Evolutionary conservation across 495 filamentous ascomycete genomes (phyloP).

Genomic region (Thozetella sp.): DNA sequence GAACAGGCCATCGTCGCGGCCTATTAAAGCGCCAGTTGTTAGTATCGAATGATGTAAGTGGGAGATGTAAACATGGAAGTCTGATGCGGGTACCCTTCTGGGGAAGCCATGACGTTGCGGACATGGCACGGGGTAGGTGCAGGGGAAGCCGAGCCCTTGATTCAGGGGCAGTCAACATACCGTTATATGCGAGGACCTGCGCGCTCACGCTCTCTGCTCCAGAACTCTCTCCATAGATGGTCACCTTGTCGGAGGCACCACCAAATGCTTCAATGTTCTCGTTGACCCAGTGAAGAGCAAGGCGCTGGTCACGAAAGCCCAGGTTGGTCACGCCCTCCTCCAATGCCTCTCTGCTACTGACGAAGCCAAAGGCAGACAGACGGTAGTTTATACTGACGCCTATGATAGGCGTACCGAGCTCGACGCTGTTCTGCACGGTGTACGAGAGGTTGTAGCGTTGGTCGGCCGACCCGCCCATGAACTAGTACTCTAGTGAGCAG

Average conservation of each 20-base stretch:
- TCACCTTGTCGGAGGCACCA: slow-evolving; percentile 35
- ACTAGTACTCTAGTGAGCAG: slow-evolving; percentile 1
- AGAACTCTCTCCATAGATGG: slow-evolving; percentile 41
- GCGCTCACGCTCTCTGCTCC: slow-evolving; percentile 53
- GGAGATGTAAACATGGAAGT: too few relatives aligned
- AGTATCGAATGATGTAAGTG: too few relatives aligned
- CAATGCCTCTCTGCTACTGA: slow-evolving; percentile 21
- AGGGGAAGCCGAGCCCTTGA: neutral
- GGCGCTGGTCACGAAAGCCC: slow-evolving; percentile 35
- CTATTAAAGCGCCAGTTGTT: too few relatives aligned
- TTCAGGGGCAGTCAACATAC: slow-evolving; percentile 11
- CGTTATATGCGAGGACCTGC: slow-evolving; percentile 55
- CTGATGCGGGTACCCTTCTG: too few relatives aligned
- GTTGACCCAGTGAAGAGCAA: slow-evolving; percentile 41
- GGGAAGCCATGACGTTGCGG: too few relatives aligned
- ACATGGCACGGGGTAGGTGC: too few relatives aligned
- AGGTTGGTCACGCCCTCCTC: slow-evolving; percentile 28
- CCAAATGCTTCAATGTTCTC: slow-evolving; percentile 57
- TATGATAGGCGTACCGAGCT: slow-evolving; percentile 26
- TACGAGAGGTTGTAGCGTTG: slow-evolving; percentile 55
- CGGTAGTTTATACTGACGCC: slow-evolving; percentile 50
- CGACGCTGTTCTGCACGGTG: slow-evolving; percentile 33
- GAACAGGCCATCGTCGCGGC: slow-evolving; percentile 44
- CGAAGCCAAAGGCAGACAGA: slow-evolving; percentile 59
- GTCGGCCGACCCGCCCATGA: slow-evolving; percentile 46